Conservation (phyloP, 169 alveolate species). For the Cystoisospora suis region DNA sequence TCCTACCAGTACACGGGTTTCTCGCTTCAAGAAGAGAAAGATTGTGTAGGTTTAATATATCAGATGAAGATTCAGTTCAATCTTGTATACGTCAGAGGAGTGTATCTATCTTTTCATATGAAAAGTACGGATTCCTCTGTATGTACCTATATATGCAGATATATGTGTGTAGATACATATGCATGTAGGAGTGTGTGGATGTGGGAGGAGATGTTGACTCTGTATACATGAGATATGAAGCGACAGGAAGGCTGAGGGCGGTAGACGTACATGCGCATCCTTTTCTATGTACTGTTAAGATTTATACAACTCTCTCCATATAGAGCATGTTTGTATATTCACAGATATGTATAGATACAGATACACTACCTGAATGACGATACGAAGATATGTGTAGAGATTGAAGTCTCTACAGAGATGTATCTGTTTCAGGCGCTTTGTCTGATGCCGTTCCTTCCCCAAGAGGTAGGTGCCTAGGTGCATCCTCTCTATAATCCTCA, state of each 20-base stretch:
- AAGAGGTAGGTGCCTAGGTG: too few species aligned
- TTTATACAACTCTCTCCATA: background rate
- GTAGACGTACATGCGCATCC: background rate
- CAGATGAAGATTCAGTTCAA: too few species aligned
- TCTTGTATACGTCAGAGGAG: too few species aligned
- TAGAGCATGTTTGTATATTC: background rate
- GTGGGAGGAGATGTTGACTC: background rate
- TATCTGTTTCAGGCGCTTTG: too few species aligned
- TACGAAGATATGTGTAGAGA: background rate
- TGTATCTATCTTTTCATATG: too few species aligned
- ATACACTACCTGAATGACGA: background rate
- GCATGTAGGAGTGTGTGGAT: background rate
- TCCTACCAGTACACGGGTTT: too few species aligned
- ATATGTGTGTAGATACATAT: background rate
- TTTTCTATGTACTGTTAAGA: background rate
- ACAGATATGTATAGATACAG: background rate
- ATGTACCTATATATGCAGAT: background rate
- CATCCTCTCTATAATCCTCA: too few species aligned
- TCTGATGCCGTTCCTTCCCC: too few species aligned
- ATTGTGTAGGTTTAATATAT: too few species aligned
- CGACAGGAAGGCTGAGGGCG: background rate
- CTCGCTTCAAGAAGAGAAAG: too few species aligned
- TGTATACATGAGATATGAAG: background rate
- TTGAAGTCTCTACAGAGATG: too few species aligned
- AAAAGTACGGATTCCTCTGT: too few species aligned